Percentiles rank a stretch among this genome's conserved stretches.
These are phyloP conservation scores for Voacanga thouarsii DNA, from an alignment of 257 asterid genomes.

Conservation along the genomic window DNA sequence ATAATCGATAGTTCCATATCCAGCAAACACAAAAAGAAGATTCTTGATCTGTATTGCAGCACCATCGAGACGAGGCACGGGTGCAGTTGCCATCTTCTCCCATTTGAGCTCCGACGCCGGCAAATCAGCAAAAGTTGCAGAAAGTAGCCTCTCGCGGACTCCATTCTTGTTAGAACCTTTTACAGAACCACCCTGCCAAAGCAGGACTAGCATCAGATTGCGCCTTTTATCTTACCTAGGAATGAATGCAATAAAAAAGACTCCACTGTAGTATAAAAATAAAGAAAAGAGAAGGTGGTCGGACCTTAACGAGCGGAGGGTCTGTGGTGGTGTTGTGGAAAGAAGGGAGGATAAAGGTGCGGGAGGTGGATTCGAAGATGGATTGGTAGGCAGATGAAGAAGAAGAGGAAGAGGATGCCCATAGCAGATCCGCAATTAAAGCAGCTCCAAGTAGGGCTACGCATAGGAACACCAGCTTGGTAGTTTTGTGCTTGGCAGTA, in stretches of 20 bases:
- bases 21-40: slow-evolving; percentile 89
- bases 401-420: slow-evolving; percentile 54
- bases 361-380: slow-evolving; percentile 10
- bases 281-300: no score
- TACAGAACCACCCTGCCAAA: slow-evolving; percentile 6
- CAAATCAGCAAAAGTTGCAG: slow-evolving; percentile 89
- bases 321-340: slow-evolving; percentile 2
- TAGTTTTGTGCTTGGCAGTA: slow-evolving; percentile 40
- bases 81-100: slow-evolving; percentile 88
- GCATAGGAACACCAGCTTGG: slow-evolving; percentile 48
- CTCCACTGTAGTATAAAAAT: neutral
- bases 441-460: slow-evolving; percentile 57
- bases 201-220: slow-evolving; percentile 2
- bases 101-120: slow-evolving; percentile 74
- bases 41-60: slow-evolving; percentile 82
- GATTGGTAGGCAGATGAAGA: slow-evolving; percentile 32
- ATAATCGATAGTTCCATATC: slow-evolving; percentile 89
- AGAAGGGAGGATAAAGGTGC: slow-evolving; percentile 28
- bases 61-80: slow-evolving; percentile 97
- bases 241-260: neutral
- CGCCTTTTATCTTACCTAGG: no score
- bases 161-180: slow-evolving; percentile 32
- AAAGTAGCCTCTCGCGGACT: slow-evolving; percentile 45
- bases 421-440: slow-evolving; percentile 65
- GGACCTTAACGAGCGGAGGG: neutral